These are phyloP conservation scores for Leishmania mexicana DNA, from an alignment of 208 protist species.

Conservation along the genomic window DNA sequence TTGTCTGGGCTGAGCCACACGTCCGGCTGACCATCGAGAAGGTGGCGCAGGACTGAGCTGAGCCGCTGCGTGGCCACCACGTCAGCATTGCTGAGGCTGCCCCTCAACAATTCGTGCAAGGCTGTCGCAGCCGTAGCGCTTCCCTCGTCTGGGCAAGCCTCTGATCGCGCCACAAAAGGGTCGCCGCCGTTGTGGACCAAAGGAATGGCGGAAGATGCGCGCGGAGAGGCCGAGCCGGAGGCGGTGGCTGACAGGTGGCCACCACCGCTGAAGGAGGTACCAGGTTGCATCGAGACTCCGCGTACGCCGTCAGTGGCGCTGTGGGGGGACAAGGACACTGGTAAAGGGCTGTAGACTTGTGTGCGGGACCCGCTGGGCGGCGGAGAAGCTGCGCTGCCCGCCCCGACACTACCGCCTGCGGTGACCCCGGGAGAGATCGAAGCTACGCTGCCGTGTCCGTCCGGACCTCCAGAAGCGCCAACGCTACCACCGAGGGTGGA, in stretches of 20 bases:
- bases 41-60: constrained; percentile 18
- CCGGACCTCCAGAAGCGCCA: neutral
- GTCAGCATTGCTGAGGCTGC: neutral
- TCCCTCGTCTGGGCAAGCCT: neutral
- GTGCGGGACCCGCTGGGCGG: neutral
- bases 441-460: constrained; percentile 3
- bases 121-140: neutral
- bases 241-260: constrained; percentile 6
- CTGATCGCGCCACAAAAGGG: neutral
- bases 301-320: neutral
- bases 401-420: constrained; percentile 1
- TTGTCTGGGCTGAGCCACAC: constrained; percentile 23
- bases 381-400: neutral
- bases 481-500: constrained; percentile 4
- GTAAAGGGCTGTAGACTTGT: constrained; percentile 2
- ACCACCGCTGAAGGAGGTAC: neutral
- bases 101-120: constrained; percentile 9
- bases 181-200: constrained; percentile 1
- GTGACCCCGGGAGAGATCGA: constrained; percentile 1
- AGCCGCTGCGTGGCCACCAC: constrained; percentile 5
- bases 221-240: constrained; percentile 23
- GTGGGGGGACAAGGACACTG: neutral
- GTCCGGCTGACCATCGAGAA: constrained; percentile 27
- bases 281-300: neutral
- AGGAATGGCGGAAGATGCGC: neutral